phyloP scores from a whole-genome alignment of 2,329 filamentous ascomycete species.

The Lecanicillium sp. region DNA sequence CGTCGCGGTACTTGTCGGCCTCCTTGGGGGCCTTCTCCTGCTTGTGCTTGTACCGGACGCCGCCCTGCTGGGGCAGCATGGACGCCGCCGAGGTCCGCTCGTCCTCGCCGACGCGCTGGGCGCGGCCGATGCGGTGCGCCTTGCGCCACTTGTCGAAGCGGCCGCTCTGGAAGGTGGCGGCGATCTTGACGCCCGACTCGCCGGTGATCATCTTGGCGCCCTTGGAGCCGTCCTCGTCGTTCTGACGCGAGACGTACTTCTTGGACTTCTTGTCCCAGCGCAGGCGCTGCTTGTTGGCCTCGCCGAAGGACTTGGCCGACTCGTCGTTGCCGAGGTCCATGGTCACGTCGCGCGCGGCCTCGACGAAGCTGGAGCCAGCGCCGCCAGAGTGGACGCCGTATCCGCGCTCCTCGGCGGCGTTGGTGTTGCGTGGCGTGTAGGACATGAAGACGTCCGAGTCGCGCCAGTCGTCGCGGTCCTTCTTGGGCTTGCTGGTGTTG shows the following conservation, averaged over 20 bases:
- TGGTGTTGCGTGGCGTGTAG: constrained; percentile 76
- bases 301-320: constrained; percentile 68
- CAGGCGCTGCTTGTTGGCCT: constrained; percentile 68
- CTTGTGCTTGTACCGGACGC: constrained; percentile 71
- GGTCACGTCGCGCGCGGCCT: constrained; percentile 76
- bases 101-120: constrained; percentile 77
- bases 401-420: constrained; percentile 80
- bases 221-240: constrained; percentile 89
- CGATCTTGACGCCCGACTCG: constrained; percentile 93
- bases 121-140: constrained; percentile 69
- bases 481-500: constrained; percentile 47
- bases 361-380: constrained; percentile 71
- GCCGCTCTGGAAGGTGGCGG: constrained; percentile 85
- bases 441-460: constrained; percentile 95
- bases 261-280: constrained; percentile 96
- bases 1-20: constrained; percentile 85
- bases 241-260: constrained; percentile 86
- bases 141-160: constrained; percentile 91
- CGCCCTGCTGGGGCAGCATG: constrained; percentile 18
- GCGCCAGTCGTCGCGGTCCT: constrained; percentile 61
- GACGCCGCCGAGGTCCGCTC: constrained; percentile 45
- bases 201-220: constrained; percentile 68
- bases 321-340: constrained; percentile 96
- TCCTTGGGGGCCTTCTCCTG: constrained; percentile 84
- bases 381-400: constrained; percentile 88